These are phyloP conservation scores for Nicotiana obtusifolia DNA, from an alignment of 257 asterid genomes.

Conservation along the genomic window DNA sequence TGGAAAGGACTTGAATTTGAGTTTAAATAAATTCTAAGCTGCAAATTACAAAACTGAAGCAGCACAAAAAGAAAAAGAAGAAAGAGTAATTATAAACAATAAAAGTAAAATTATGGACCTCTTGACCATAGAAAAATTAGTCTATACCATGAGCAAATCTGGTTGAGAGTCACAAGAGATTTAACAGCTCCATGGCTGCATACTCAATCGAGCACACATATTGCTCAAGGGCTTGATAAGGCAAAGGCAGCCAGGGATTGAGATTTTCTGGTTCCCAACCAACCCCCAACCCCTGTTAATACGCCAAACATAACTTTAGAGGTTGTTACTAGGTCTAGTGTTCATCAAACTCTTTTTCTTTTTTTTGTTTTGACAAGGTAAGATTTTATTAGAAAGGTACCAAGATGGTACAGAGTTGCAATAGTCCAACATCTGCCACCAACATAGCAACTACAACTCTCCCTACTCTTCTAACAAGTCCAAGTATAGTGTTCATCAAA, in stretches of 20 bases:
- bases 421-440: too few relatives aligned
- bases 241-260: background rate
- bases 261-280: background rate
- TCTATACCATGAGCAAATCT: background rate
- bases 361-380: too few relatives aligned
- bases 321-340: background rate
- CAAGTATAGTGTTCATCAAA: too few relatives aligned
- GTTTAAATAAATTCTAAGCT: background rate
- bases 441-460: too few relatives aligned
- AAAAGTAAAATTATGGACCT: background rate
- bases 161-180: background rate
- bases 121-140: background rate
- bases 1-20: background rate
- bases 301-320: background rate
- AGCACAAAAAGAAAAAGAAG: background rate
- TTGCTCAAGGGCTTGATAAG: background rate
- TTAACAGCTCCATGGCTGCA: background rate
- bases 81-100: background rate
- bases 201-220: background rate
- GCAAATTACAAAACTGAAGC: background rate
- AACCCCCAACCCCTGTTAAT: background rate
- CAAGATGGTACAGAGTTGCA: too few relatives aligned
- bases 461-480: too few relatives aligned
- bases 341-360: background rate
- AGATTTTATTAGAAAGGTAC: too few relatives aligned